phyloP scores from a whole-genome alignment of 495 filamentous ascomycete species.

The Amniculicola lignicola region DNA sequence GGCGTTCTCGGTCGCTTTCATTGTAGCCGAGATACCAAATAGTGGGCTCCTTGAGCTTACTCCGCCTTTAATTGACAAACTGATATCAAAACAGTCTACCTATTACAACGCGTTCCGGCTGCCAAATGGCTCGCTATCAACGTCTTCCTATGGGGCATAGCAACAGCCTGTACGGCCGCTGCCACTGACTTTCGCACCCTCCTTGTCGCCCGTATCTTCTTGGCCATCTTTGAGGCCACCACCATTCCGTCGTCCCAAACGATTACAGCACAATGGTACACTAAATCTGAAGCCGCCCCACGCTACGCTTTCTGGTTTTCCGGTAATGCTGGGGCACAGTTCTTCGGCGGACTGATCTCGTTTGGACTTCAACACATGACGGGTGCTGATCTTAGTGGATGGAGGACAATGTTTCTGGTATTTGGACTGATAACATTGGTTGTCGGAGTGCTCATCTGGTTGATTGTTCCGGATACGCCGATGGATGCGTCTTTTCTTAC shows the following conservation, averaged over 20 bases:
- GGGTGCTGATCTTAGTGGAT: conserved; percentile 45
- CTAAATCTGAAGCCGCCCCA: conserved; percentile 61
- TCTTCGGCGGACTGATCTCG: conserved; percentile 51
- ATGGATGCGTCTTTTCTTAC: conserved; percentile 33
- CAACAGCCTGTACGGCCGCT: conserved; percentile 57
- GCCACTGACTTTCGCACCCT: conserved; percentile 57
- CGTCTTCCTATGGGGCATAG: conserved; percentile 20
- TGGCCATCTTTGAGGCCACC: conserved; percentile 67
- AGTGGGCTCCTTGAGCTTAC: conserved; percentile 40
- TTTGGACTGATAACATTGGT: conserved; percentile 53
- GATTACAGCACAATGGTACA: conserved; percentile 71
- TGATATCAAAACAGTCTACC: neutral
- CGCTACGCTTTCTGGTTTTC: conserved; percentile 66
- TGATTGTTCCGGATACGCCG: conserved; percentile 23
- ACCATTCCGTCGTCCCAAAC: conserved; percentile 57
- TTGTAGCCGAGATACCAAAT: conserved; percentile 54
- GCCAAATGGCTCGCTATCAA: conserved; percentile 39
- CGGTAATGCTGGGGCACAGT: conserved; percentile 60
- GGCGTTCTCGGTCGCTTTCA: conserved; percentile 56
- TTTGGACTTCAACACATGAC: conserved; percentile 56
- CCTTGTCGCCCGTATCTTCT: conserved; percentile 56
- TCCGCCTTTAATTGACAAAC: too few relatives aligned
- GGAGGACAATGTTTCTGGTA: conserved; percentile 56
- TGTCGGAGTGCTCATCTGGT: conserved; percentile 41
- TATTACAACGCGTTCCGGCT: conserved; percentile 51